Conservation (phyloP, 805 yeast genomes). For the Hanseniaspora clermontiae region DNA sequence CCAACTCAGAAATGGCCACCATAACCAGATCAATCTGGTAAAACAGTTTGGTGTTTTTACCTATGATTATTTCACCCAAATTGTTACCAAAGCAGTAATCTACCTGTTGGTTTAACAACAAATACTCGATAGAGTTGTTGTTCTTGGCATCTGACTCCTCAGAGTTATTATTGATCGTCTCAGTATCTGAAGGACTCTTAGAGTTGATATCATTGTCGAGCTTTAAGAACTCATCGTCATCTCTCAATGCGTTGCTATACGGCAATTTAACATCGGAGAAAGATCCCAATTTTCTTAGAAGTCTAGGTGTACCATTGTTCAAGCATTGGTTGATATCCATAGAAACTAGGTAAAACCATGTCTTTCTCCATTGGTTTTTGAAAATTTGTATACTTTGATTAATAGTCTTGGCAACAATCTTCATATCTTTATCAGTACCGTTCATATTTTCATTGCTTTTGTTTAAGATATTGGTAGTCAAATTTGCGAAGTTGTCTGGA, state of each 20-base stretch:
- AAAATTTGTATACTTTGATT: conserved; percentile 27
- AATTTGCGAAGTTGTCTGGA: conserved; percentile 41
- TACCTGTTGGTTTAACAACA: conserved; percentile 3
- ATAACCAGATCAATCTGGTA: conserved; percentile 10
- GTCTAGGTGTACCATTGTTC: conserved; percentile 32
- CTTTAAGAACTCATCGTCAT: background rate
- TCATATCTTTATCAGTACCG: conserved; percentile 11
- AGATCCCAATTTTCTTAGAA: conserved; percentile 29
- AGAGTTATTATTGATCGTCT: background rate
- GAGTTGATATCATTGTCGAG: conserved; percentile 19
- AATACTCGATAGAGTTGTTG: background rate
- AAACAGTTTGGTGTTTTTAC: conserved; percentile 10
- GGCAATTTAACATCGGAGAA: conserved; percentile 37
- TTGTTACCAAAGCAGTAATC: conserved; percentile 21
- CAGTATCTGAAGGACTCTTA: background rate
- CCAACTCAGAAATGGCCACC: conserved; percentile 4
- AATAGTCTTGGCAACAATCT: conserved; percentile 19
- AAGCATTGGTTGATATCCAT: conserved; percentile 34
- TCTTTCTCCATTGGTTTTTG: conserved; percentile 43
- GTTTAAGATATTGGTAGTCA: conserved; percentile 20
- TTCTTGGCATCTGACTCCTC: background rate
- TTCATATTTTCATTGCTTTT: conserved; percentile 5
- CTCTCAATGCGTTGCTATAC: conserved; percentile 14
- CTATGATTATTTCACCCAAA: conserved; percentile 21
- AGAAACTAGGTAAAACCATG: conserved; percentile 40